Evolutionary conservation across 2,329 filamentous ascomycete species (phyloP).

Genomic region (Xylariomycetidae sp.): DNA sequence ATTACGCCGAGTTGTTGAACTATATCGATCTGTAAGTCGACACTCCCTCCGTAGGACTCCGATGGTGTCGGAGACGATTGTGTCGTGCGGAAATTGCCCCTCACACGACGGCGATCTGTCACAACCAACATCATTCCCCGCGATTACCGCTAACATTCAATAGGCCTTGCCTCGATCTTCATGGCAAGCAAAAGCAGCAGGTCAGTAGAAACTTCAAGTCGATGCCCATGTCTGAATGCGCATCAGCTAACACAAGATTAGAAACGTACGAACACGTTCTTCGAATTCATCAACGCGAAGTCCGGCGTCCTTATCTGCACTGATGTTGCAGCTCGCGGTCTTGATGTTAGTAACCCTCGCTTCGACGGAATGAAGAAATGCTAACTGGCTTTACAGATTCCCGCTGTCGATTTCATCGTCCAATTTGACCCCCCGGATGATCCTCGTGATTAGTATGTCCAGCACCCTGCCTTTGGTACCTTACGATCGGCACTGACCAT

Average conservation of each 20-base stretch:
- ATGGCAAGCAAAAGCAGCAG: slow-evolving; percentile 97
- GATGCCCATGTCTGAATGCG: neutral
- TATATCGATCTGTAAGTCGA: slow-evolving; percentile 78
- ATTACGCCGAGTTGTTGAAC: slow-evolving; percentile 91
- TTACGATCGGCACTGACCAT: slow-evolving; percentile 1
- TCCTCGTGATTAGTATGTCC: slow-evolving; percentile 41
- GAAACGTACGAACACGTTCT: slow-evolving; percentile 97
- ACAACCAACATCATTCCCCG: too few species aligned
- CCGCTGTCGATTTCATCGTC: slow-evolving; percentile 91
- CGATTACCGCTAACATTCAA: slow-evolving; percentile 3
- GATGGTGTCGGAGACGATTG: slow-evolving; percentile 47
- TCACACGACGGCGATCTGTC: too few species aligned
- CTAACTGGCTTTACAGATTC: slow-evolving; percentile 47
- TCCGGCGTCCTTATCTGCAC: slow-evolving; percentile 91
- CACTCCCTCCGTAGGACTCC: neutral
- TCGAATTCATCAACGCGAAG: slow-evolving; percentile 81
- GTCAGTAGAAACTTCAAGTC: slow-evolving; percentile 38
- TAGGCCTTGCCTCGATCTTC: slow-evolving; percentile 51
- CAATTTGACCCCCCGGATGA: slow-evolving; percentile 95
- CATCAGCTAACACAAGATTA: slow-evolving; percentile 28
- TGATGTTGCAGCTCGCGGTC: slow-evolving; percentile 87
- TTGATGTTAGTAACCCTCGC: slow-evolving; percentile 51
- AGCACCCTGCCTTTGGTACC: neutral
- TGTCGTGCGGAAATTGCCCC: slow-evolving; percentile 74
- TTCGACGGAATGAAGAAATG: neutral